phyloP scores from a whole-genome alignment of 345 rosid genomes.

The Euphorbia lathyris region DNA sequence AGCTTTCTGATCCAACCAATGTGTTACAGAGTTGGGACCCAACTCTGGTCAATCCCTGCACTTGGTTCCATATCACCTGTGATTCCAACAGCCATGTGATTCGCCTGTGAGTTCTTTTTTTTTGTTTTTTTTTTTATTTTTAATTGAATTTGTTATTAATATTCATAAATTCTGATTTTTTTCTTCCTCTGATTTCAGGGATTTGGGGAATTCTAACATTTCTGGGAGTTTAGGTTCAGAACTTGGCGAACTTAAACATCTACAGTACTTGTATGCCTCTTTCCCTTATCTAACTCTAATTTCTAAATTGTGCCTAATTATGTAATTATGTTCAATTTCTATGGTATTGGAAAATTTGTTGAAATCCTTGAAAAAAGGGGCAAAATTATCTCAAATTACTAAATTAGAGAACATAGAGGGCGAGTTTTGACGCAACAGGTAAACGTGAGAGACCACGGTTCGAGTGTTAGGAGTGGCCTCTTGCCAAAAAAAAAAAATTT shows the following conservation, averaged over 20 bases:
- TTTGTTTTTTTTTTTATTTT: background rate
- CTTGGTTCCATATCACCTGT: conserved; percentile 84
- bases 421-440: no score
- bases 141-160: background rate
- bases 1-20: conserved; percentile 63
- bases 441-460: no score
- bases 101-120: conserved; percentile 41
- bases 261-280: conserved; percentile 51
- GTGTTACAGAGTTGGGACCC: conserved; percentile 91
- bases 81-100: conserved; percentile 62
- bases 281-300: background rate
- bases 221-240: conserved; percentile 72
- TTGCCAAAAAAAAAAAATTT: no score
- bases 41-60: conserved; percentile 82
- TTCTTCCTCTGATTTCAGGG: conserved; percentile 36
- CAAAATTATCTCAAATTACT: background rate
- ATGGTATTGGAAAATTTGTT: background rate
- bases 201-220: conserved; percentile 61
- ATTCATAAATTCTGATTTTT: background rate
- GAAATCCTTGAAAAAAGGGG: background rate
- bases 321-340: background rate
- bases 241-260: conserved; percentile 61
- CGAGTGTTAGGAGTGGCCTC: no score
- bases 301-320: background rate
- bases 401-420: no score